Evolutionary conservation across 2,329 filamentous ascomycete genomes (phyloP), one percentile per base, ranked within the genome.

Genomic region (Cladorrhinum sp.): DNA sequence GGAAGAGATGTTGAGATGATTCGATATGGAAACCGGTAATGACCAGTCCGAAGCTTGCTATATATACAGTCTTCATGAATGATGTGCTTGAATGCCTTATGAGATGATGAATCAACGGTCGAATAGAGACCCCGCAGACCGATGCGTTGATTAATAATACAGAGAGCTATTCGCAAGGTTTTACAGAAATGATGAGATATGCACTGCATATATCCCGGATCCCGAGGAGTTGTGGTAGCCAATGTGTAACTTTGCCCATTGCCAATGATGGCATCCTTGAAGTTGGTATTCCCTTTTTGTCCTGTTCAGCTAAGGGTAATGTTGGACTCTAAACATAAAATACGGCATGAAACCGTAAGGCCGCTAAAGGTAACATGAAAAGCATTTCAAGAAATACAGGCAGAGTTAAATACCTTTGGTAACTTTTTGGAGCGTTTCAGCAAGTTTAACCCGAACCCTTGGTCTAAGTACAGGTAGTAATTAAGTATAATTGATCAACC

Each of bases 141-240:
- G 49, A 51, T n/a, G 23, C 20, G 54, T 18, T 57, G 54, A 57
- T 57, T 57, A 57, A 49, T 57, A 48, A 49, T 46, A 7, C 49
- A 26, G 21, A 24, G 21, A 26, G 10, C 2, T 16, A 28, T 51
- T 8, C 49, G 49, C 21, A 51, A 51, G 24, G 20, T 24, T 28
- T 16, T 51, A 51, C 10, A 51, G 21, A 51, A 26, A 51, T 51
- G 49, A 51, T 51, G 49, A 51, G 24, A 51, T 26, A 7, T 26
- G 20, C 20, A 28, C 26, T 46, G n/a, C 42, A 21, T 18, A 16
- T 12, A 36, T 36, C 33, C n/a, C 33, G 14, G 33, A 36, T 9
- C 26, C 12, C 12, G 12, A 16, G 7, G 33, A 36, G 12, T 12
- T 36, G 33, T 16, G 33, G 33, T 16, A 36, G 12, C 33, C 14